Evolutionary conservation across 176 grass and related monocot genomes (phyloP), one percentile per base, ranked within the genome.

Genomic region (Sorghum bicolor): DNA sequence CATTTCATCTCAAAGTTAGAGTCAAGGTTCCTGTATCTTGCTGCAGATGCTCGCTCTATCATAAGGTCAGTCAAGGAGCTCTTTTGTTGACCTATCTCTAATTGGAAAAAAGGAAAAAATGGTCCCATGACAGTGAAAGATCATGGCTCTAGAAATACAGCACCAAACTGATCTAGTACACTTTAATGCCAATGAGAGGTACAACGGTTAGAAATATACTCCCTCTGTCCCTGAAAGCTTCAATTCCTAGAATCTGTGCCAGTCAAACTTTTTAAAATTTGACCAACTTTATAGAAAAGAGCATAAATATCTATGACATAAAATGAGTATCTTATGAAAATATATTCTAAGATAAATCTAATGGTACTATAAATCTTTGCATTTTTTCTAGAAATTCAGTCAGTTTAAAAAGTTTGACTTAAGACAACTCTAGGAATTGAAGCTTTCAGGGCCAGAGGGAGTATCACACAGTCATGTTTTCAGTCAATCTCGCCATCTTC

Each of bases 1-100:
- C 38, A 85, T 79, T 98, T 98, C 72, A 92, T 98, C 82, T 92
- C 89, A 75, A 90, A 88, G 79, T 79, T 98, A 36, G 93, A 95
- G 76, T 98, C 91, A 5, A 93, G 93, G 45, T 98, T 98, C 84
- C 86, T 98, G 20, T 98, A 95, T 88, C 93, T 98, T 76, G 96
- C 93, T 80, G 96, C 93, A 74, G 96, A 98, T 88, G 96, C 96
- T 19, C 91, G 89, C 72, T 93, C 89, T 63, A 70, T 94, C 40
- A 74, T 98, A 92, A 87, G 96, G 96, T 98, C 38, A 70, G 87
- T 74, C 40, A 61, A 50, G 26, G 70, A 76, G 25, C 6, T 14
- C 17, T 64, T 84, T 83, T 58, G 14, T 81, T 77, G 24, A 37
- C 10, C 45, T 32, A 5, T 70, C 22, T 77, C 4, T 32, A 43